Conservation (phyloP, 1,139 yeast species). For the Pneumocystis murina region DNA sequence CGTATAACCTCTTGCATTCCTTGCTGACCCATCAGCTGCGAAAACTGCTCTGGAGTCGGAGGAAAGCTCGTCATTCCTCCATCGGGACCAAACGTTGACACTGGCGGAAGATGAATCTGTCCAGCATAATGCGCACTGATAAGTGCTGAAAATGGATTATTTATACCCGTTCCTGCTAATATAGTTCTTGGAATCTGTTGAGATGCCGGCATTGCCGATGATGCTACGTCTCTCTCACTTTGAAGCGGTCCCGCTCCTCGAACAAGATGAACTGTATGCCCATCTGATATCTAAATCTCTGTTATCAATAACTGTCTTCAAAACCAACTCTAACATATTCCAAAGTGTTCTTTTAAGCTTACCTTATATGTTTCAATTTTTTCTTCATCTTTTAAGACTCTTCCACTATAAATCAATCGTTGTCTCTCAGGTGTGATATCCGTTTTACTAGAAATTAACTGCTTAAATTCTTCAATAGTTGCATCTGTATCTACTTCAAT, state of each 20-base stretch:
- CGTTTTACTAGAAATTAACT: slow-evolving; percentile 41
- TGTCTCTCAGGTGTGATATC: slow-evolving; percentile 63
- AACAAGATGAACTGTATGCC: slow-evolving; percentile 80
- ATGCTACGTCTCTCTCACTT: slow-evolving; percentile 16
- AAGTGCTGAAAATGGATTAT: slow-evolving; percentile 77
- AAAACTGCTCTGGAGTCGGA: slow-evolving; percentile 27
- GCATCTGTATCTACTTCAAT: slow-evolving; percentile 39
- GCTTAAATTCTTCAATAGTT: slow-evolving; percentile 57
- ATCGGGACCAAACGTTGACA: slow-evolving; percentile 86
- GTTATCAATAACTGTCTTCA: neutral
- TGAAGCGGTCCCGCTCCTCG: slow-evolving; percentile 36
- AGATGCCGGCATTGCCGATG: slow-evolving; percentile 17
- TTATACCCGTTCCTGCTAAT: slow-evolving; percentile 78
- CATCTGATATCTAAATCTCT: slow-evolving; percentile 23
- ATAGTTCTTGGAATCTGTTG: slow-evolving; percentile 50
- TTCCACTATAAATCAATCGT: slow-evolving; percentile 82
- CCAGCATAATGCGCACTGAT: slow-evolving; percentile 97
- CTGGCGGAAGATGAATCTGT: slow-evolving; percentile 61
- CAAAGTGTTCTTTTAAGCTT: neutral
- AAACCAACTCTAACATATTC: neutral
- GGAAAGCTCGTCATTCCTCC: slow-evolving; percentile 43
- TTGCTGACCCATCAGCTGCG: slow-evolving; percentile 50
- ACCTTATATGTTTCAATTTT: slow-evolving; percentile 53
- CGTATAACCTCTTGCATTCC: slow-evolving; percentile 33
- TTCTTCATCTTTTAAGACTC: slow-evolving; percentile 75